Base-by-base conservation (phyloP, 192 early-diverging fungal species). In the Phlyctochytrium bullatum region DNA sequence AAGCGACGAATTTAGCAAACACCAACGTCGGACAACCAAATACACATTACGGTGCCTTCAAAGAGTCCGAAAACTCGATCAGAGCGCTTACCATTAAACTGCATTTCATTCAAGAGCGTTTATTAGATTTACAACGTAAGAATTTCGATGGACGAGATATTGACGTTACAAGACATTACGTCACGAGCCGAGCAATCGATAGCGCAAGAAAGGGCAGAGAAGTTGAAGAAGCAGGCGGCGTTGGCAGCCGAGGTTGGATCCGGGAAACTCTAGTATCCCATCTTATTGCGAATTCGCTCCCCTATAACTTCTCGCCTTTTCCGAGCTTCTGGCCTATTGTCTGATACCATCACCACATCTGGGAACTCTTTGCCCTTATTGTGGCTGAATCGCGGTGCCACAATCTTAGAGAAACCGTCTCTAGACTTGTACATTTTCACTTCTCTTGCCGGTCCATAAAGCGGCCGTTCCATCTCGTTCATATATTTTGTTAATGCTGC, bases 51-150 rank as follows among this genome's bases (percentile, higher is more conserved):
- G n/a, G n/a, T n/a, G n/a, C 10, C 6, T 47, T 47, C 20, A 2
- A 28, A 36, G 68, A 73, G 50, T 64, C 53, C 3, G 77, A 77
- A 52, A 67, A 72, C 56, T 70, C 75, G 2, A 36, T 65, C 24
- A 77, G 68, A 59, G 64, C 69, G 0, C 68, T 80, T 27, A 50
- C 75, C 12, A 82, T 85, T 23, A 83, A 83, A 62, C 68, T 86
- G 47, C 72, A 82, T 58, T 78, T 82, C 6, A 77, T 86, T n/a
- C 76, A 77, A 52, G 78, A 82, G 34, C 59, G 80, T 25, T 69
- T 86, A 10, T 36, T 79, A 27, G 85, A 86, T 72, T 61, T 86
- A 36, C 74, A 76, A 66, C 66, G 77, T 77, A 72, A 72, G 74
- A 54, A 47, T 14, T 47, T 47, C 10, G 40, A 47, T 34, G 29